A percentile compares a stretch with the other conserved stretches of the same genome.
Evolutionary conservation across 108 stramenopile species (phyloP).

Genomic region (Phaeodactylum tricornutum): DNA sequence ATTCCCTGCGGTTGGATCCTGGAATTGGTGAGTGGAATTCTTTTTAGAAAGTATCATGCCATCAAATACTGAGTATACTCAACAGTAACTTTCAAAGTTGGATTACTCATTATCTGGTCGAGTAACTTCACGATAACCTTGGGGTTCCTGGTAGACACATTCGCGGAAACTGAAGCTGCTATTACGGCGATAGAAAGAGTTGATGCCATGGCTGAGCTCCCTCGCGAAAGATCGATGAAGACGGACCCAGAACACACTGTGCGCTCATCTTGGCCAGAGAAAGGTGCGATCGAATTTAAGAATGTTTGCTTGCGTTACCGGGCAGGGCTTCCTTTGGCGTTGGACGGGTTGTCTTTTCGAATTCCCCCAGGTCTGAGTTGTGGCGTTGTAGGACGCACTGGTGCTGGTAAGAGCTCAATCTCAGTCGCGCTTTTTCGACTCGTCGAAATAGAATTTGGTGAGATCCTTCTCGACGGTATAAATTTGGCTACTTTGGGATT

Average conservation of each 20-base stretch:
- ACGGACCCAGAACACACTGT: constrained; percentile 13
- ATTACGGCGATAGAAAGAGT: constrained; percentile 78
- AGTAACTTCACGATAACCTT: constrained; percentile 68
- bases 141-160: constrained; percentile 63
- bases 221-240: constrained; percentile 40
- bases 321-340: constrained; percentile 52
- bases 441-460: constrained; percentile 73
- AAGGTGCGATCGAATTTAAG: constrained; percentile 48
- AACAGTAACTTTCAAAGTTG: constrained; percentile 30
- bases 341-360: constrained; percentile 59
- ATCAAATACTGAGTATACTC: background rate
- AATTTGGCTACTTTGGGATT: constrained; percentile 62
- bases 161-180: constrained; percentile 74
- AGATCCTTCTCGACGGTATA: constrained; percentile 66
- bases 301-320: constrained; percentile 70
- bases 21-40: constrained; percentile 46
- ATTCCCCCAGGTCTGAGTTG: constrained; percentile 60
- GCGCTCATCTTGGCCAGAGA: constrained; percentile 45
- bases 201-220: constrained; percentile 56
- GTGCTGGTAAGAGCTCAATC: constrained; percentile 30
- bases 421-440: constrained; percentile 65
- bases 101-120: constrained; percentile 69
- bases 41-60: too few species aligned
- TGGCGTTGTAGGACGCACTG: constrained; percentile 70
- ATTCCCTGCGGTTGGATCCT: constrained; percentile 27